Conservation (phyloP, 441 rosid genomes). For the Populus tomentosa region DNA sequence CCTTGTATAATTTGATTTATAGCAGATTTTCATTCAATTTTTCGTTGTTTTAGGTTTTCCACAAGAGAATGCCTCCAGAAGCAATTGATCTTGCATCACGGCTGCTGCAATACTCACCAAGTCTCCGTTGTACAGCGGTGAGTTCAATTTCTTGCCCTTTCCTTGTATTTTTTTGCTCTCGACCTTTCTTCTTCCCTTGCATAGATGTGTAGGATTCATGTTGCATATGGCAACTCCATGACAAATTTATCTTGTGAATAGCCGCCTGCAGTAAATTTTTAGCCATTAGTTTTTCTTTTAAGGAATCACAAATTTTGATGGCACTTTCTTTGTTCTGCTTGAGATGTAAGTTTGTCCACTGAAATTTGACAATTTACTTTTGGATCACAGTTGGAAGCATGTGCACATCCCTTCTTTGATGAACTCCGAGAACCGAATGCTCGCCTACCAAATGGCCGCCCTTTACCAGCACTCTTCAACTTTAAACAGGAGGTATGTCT, state of each 20-base stretch:
- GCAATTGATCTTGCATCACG: constrained; percentile 96
- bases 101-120: constrained; percentile 92
- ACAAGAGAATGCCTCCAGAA: constrained; percentile 95
- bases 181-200: neutral
- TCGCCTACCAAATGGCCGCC: too few species aligned
- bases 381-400: constrained; percentile 38
- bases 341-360: neutral
- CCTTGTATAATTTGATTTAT: neutral
- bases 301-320: neutral
- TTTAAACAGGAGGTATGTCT: constrained; percentile 59
- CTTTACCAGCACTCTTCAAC: constrained; percentile 44
- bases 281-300: neutral
- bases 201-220: neutral
- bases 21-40: neutral
- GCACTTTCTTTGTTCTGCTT: neutral
- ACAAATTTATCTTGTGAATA: neutral
- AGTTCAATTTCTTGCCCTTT: constrained; percentile 18
- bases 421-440: constrained; percentile 48
- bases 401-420: constrained; percentile 41
- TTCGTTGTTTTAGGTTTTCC: constrained; percentile 57
- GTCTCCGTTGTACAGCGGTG: constrained; percentile 77
- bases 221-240: neutral
- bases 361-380: neutral
- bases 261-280: neutral
- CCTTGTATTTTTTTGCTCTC: neutral